A percentile compares a stretch with the other conserved stretches of the same genome.
Conservation (phyloP, 2,329 filamentous ascomycete species). For the Exophiala calicioides region DNA sequence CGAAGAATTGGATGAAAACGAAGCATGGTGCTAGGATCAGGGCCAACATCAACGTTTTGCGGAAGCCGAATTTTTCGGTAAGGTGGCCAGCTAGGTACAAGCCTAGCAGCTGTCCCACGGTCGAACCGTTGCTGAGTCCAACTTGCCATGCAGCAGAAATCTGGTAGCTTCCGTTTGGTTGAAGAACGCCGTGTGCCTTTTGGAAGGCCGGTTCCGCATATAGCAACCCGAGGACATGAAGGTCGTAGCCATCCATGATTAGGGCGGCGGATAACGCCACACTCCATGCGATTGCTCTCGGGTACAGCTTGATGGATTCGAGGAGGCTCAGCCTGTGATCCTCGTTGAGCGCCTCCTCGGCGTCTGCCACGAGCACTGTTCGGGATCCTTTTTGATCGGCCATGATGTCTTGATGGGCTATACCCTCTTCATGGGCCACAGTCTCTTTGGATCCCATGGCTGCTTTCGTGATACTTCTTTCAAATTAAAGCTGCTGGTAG, state of each 20-base stretch:
- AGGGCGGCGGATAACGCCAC: constrained; percentile 84
- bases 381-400: too few relatives aligned
- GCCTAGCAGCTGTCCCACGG: constrained; percentile 33
- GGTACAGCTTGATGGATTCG: constrained; percentile 79
- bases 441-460: too few relatives aligned
- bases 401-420: too few relatives aligned
- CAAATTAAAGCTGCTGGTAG: too few relatives aligned
- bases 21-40: constrained; percentile 46
- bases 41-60: constrained; percentile 46
- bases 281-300: constrained; percentile 82
- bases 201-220: constrained; percentile 53
- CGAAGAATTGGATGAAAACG: constrained; percentile 55
- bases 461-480: too few relatives aligned
- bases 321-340: constrained; percentile 67
- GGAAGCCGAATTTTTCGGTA: constrained; percentile 42
- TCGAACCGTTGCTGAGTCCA: constrained; percentile 32
- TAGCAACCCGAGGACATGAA: constrained; percentile 71
- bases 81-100: constrained; percentile 35
- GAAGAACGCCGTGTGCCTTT: constrained; percentile 42
- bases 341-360: constrained; percentile 39
- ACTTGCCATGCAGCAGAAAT: constrained; percentile 37
- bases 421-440: too few relatives aligned
- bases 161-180: too few relatives aligned
- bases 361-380: too few relatives aligned
- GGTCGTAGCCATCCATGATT: constrained; percentile 71